These are phyloP conservation scores for Neurospora tetraspora DNA, from an alignment of 495 filamentous ascomycete species.

Conservation along the genomic window DNA sequence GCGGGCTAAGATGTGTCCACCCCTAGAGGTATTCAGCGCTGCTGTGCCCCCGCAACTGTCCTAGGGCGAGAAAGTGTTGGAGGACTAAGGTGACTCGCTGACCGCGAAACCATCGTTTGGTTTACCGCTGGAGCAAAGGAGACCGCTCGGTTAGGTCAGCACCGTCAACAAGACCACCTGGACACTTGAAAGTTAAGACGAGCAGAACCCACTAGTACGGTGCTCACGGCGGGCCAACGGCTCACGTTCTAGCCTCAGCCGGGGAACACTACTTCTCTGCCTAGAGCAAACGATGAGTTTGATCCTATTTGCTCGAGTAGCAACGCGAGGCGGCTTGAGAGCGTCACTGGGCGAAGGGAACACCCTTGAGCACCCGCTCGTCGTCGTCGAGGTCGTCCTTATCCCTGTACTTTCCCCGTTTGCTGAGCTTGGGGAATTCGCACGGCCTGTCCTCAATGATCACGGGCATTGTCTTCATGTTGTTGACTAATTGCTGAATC, in stretches of 20 bases:
- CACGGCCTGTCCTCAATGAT: background rate
- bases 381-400: constrained; percentile 99
- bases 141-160: no score
- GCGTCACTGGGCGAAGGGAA: background rate
- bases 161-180: no score
- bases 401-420: constrained; percentile 32
- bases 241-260: no score
- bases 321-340: background rate
- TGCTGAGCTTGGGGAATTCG: background rate
- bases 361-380: constrained; percentile 81
- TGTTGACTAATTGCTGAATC: background rate
- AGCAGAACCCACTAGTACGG: no score
- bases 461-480: background rate
- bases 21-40: constrained; percentile 79
- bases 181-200: no score
- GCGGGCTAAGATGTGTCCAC: constrained; percentile 57
- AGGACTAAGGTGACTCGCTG: background rate
- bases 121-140: no score
- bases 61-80: background rate
- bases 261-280: background rate
- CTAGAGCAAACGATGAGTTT: background rate
- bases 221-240: no score
- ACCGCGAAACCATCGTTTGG: no score
- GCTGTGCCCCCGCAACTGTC: constrained; percentile 54
- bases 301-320: background rate